Evolutionary conservation across 176 grass and related monocot species (phyloP).

Genomic region (Zoysia pacifica): DNA sequence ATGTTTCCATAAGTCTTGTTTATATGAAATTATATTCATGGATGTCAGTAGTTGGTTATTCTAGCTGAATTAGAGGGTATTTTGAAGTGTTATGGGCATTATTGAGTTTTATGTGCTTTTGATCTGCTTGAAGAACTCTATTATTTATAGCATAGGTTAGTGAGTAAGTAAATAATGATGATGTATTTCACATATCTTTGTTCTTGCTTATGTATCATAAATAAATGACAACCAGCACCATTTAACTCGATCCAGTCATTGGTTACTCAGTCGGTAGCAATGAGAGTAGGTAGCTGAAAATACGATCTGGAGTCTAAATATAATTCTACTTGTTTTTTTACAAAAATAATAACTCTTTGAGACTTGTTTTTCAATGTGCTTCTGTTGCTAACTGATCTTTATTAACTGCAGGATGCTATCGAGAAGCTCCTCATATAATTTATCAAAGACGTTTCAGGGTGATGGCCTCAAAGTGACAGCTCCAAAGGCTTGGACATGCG

Average conservation of each 20-base stretch:
- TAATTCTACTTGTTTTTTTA: conserved; percentile 10
- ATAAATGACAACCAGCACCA: not conserved
- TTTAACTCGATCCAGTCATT: conserved; percentile 54
- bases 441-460: conserved; percentile 56
- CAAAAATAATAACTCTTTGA: too few relatives aligned
- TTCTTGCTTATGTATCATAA: not conserved
- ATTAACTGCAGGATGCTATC: conserved; percentile 62
- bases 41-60: not conserved
- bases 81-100: not conserved
- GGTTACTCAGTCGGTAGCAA: conserved; percentile 83
- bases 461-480: conserved; percentile 59
- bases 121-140: conserved; percentile 10
- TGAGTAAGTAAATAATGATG: too few relatives aligned
- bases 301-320: conserved; percentile 74
- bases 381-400: not conserved
- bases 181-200: not conserved
- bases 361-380: not conserved
- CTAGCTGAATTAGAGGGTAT: not conserved
- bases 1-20: not conserved
- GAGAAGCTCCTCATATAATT: conserved; percentile 87
- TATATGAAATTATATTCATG: not conserved
- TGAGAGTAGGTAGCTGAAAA: conserved; percentile 72
- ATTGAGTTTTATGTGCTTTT: conserved; percentile 1
- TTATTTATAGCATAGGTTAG: too few relatives aligned
- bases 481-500: conserved; percentile 85